Percentiles rank a stretch among this genome's conserved stretches.
Conservation (phyloP, 2,329 filamentous ascomycete genomes). For the Harringtonia aguacate region DNA sequence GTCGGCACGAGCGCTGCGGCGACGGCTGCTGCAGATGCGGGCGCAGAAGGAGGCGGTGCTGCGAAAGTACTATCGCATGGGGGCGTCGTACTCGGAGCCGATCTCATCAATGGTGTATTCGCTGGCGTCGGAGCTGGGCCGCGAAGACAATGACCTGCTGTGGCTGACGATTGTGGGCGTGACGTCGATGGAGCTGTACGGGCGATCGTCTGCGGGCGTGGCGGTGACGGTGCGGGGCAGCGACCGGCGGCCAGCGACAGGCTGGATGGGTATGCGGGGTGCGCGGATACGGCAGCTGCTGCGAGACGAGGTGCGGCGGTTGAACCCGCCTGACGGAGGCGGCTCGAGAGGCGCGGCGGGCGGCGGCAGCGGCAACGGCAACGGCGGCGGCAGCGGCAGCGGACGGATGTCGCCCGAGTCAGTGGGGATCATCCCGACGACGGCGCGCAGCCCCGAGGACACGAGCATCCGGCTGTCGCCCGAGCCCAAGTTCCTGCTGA, state of each 20-base stretch:
- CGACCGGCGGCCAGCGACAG: slow-evolving; percentile 47
- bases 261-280: slow-evolving; percentile 74
- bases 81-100: slow-evolving; percentile 87
- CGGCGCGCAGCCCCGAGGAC: slow-evolving; percentile 80
- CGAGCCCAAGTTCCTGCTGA: slow-evolving; percentile 84
- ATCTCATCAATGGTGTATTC: slow-evolving; percentile 93
- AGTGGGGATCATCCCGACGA: slow-evolving; percentile 80
- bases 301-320: slow-evolving; percentile 82
- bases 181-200: slow-evolving; percentile 86
- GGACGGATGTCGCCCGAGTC: slow-evolving; percentile 36
- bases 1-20: slow-evolving; percentile 62
- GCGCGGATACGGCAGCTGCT: slow-evolving; percentile 77
- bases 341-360: too few species aligned
- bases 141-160: slow-evolving; percentile 91
- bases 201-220: slow-evolving; percentile 71
- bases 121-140: slow-evolving; percentile 84
- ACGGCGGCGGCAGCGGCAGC: slow-evolving; percentile 17
- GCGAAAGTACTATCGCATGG: slow-evolving; percentile 73
- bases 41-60: slow-evolving; percentile 67
- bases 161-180: slow-evolving; percentile 95
- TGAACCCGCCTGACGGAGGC: slow-evolving; percentile 80
- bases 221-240: slow-evolving; percentile 47
- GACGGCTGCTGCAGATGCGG: slow-evolving; percentile 63
- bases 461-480: slow-evolving; percentile 86
- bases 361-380: slow-evolving; percentile 26